Conservation (phyloP, 2,329 filamentous ascomycete genomes). For the Aphanocladium album region DNA sequence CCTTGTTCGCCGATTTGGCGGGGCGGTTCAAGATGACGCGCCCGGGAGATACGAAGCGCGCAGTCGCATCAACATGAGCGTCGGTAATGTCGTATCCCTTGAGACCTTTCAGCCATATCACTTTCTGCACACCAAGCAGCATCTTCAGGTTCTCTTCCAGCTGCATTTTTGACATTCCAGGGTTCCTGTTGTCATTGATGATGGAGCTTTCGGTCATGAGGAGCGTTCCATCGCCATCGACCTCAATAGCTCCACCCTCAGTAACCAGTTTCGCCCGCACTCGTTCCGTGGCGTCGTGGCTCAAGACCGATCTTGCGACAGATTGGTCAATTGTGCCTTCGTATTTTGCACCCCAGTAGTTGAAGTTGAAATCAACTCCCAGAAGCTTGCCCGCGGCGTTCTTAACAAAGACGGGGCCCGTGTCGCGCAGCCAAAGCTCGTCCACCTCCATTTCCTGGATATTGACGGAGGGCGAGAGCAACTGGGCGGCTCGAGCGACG, state of each 20-base stretch:
- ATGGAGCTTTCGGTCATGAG: slow-evolving; percentile 11
- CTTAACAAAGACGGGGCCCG: slow-evolving; percentile 48
- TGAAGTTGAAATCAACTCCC: slow-evolving; percentile 15
- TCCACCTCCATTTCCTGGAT: slow-evolving; percentile 9
- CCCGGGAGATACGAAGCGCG: slow-evolving; percentile 10
- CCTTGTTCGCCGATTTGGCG: neutral
- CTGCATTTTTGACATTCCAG: neutral
- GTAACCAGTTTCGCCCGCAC: slow-evolving; percentile 10
- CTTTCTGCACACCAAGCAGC: slow-evolving; percentile 10
- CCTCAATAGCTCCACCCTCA: slow-evolving; percentile 14
- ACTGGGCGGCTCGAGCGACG: neutral
- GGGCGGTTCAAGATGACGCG: slow-evolving; percentile 8
- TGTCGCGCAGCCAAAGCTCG: slow-evolving; percentile 25
- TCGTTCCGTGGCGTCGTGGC: neutral
- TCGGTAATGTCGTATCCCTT: slow-evolving; percentile 13
- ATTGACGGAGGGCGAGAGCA: neutral
- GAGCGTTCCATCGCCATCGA: slow-evolving; percentile 13
- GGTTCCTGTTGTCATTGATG: slow-evolving; percentile 14
- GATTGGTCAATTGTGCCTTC: neutral
- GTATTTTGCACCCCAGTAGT: slow-evolving; percentile 13
- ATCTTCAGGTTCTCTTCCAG: slow-evolving; percentile 6
- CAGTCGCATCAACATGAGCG: slow-evolving; percentile 11
- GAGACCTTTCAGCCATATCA: slow-evolving; percentile 13
- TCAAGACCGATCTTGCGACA: neutral
- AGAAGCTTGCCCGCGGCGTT: slow-evolving; percentile 31